Percentiles rank a stretch among this genome's conserved stretches.
Evolutionary conservation across 225 moss, liverwort and hornwort species (phyloP).

Genomic region (Asterella californica): DNA sequence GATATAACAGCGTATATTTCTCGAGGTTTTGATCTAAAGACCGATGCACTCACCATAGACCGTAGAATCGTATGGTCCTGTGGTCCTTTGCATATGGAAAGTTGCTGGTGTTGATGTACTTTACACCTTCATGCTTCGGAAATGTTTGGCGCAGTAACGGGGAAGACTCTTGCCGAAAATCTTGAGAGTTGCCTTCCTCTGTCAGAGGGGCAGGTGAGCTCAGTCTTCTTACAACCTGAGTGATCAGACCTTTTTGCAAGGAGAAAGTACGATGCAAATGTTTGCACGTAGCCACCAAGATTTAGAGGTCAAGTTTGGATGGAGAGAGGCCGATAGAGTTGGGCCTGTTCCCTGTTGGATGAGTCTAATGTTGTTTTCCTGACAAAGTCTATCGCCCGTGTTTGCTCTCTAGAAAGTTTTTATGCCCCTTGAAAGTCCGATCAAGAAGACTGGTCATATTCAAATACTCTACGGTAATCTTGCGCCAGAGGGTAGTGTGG

Average conservation of each 20-base stretch:
- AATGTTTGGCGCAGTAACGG: constrained; percentile 51
- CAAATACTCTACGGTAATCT: constrained; percentile 90
- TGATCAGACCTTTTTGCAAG: neutral
- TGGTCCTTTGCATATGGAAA: neutral
- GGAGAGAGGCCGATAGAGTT: neutral
- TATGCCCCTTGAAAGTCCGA: constrained; percentile 58
- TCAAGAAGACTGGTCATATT: constrained; percentile 82
- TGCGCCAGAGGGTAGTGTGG: constrained; percentile 84
- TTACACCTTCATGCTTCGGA: too few species aligned
- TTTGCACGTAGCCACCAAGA: neutral
- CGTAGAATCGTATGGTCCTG: neutral
- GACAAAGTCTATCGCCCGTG: neutral
- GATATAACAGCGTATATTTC: neutral
- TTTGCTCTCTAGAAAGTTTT: constrained; percentile 43
- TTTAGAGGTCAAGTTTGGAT: neutral
- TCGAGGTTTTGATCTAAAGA: neutral
- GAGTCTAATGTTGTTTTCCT: neutral
- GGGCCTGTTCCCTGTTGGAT: neutral
- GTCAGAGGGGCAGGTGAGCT: constrained; percentile 56
- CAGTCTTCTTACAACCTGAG: neutral
- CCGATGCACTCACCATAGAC: too few species aligned
- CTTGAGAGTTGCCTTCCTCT: constrained; percentile 64
- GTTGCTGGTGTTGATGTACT: neutral
- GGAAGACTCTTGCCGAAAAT: constrained; percentile 78
- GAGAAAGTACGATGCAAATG: neutral